Evolutionary conservation across 2,329 filamentous ascomycete genomes (phyloP), one percentile per base, ranked within the genome.

Genomic region (Xylariaceae sp.): DNA sequence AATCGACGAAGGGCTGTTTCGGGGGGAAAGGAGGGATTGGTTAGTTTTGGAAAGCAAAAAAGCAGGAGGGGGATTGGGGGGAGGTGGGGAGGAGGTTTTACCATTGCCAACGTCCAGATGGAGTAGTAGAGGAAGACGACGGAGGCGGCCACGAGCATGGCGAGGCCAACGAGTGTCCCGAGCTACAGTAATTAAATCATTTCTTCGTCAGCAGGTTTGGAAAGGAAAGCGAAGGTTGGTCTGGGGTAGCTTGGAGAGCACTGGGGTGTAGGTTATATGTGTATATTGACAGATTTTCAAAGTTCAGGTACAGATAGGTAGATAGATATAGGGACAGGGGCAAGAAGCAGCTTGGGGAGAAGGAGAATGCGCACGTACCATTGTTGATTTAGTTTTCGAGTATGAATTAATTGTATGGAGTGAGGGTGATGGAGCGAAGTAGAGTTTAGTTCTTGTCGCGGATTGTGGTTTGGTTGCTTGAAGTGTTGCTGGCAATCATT

Each of bases 31-130:
- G 31, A 14, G 29, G 29, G 21, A 6, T 44, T 21, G 9, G 24
- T 31, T 21, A 17, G 9, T 16, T 9, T 16, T 57, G 61, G 16
- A 37, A 12, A 5, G 37, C n/a, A 7, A 37, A 4, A 48, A 24
- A 53, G 60, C 66, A 21, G 36, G 41, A 44, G 29, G 43, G 53
- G 44, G 55, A 29, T 36, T 14, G 37, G 14, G 11, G 39, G 44
- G 57, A 51, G 47, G 55, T 52, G 48, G n/a, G n/a, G 36, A 49
- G 49, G 21, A 5, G 36, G 47, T 69, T 78, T 57, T 85, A 97
- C 95, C 91, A 99, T 98, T 66, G 98, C 84, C 64, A 99, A 84
- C 24, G 95, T 96, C 95, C 95, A 99, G 76, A 96, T 86, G 63
- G 92, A 95, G 81, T 99, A 99, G 85, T 99, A 99, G 70, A 84